Base-by-base conservation (phyloP, 345 rosid species). In the Durio zibethinus region DNA sequence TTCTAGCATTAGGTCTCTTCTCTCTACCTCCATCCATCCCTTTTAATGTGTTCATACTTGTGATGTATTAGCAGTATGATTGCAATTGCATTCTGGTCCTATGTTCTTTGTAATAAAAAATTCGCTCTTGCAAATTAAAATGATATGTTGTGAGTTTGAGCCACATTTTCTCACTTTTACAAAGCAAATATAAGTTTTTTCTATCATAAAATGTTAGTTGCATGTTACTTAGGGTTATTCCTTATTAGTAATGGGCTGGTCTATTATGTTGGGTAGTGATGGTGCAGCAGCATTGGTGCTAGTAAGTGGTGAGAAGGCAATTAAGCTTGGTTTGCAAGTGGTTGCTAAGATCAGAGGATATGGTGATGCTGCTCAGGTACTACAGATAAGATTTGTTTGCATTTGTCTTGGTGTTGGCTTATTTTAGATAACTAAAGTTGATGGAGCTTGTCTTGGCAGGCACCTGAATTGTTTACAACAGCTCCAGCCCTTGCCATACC, bases 241-340 rank as follows among this genome's bases (percentile, higher is more conserved):
- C 12, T 52, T 70, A 42, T 45, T 80, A 29, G 60, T 50, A 78
- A 9, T 76, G 80, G 75, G 76, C 16, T 63, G 21, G 14, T 61
- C 47, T 21, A 16, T 64, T 31, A 33, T 69, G 33, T 3, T 75
- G 60, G 67, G 35, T 84, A 96, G 99, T 85, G 98, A 96, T 85
- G 98, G 98, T 84, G 98, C 97, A n/a, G 98, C 99, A 29, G 97
- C 97, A 25, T 77, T 93, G 65, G 98, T 93, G 78, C 86, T 96
- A 47, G 95, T 92, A 79, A 93, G 97, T 83, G 99, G 97, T 82
- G 85, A 89, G 87, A 96, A 87, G 82, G 97, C 90, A 31, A 79
- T 84, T 72, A 85, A 90, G 79, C 94, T 93, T 80, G 93, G 97
- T 62, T 84, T 96, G 83, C 88, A 83, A 68, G 97, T 92, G 73